Evolutionary conservation across 495 filamentous ascomycete genomes (phyloP).

Genomic region (Hypomontagnella submonticulosa): DNA sequence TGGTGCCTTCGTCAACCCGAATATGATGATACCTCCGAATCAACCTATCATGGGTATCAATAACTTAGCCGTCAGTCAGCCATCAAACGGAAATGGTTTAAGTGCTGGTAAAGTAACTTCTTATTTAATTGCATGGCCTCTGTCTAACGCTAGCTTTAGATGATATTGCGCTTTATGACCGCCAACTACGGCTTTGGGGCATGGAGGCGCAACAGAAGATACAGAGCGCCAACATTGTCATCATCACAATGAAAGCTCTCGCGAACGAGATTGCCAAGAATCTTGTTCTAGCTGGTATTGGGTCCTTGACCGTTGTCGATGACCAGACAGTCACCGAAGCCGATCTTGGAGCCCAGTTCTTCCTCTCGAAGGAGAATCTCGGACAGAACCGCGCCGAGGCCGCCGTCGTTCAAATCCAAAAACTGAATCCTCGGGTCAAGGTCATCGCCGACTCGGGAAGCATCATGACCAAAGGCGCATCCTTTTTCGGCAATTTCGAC

Average conservation of each 20-base stretch:
- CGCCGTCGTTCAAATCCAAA: slow-evolving; percentile 78
- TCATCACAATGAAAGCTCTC: slow-evolving; percentile 89
- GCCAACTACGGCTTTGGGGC: slow-evolving; percentile 98
- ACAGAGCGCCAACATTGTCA: slow-evolving; percentile 88
- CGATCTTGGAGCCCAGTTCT: slow-evolving; percentile 91
- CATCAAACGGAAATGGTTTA: slow-evolving; percentile 31
- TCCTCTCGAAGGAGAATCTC: slow-evolving; percentile 74
- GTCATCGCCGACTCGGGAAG: slow-evolving; percentile 74
- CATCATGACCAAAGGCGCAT: slow-evolving; percentile 70
- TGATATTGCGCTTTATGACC: slow-evolving; percentile 97
- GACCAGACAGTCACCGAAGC: slow-evolving; percentile 78
- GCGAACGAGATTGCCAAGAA: slow-evolving; percentile 97
- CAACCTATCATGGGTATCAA: slow-evolving; percentile 23
- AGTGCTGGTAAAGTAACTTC: slow-evolving; percentile 27
- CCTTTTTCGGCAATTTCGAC: slow-evolving; percentile 82
- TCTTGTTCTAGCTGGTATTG: slow-evolving; percentile 93
- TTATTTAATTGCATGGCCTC: neutral
- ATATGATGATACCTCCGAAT: slow-evolving; percentile 28
- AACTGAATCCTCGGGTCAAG: slow-evolving; percentile 89
- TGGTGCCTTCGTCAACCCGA: slow-evolving; percentile 27
- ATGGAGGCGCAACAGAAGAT: slow-evolving; percentile 91
- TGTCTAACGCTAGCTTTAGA: slow-evolving; percentile 62
- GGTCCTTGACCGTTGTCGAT: slow-evolving; percentile 90
- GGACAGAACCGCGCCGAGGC: slow-evolving; percentile 89
- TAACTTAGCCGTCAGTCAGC: slow-evolving; percentile 11